A percentile compares a stretch with the other conserved stretches of the same genome.
phyloP scores from a whole-genome alignment of 495 filamentous ascomycete genomes.

The Hypoxylon fragiforme region DNA sequence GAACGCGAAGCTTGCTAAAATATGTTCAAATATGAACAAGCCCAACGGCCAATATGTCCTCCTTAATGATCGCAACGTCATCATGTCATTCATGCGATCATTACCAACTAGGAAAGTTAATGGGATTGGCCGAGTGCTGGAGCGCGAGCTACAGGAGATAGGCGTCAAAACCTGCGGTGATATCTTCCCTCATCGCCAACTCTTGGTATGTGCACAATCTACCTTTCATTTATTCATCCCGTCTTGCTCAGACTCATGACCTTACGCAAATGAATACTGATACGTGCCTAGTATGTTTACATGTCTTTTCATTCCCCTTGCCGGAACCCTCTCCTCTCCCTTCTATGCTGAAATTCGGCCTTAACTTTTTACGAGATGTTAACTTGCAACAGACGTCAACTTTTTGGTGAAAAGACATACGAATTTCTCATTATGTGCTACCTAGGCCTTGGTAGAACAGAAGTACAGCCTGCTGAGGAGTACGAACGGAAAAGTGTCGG shows the following conservation, averaged over 20 bases:
- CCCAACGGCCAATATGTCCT: slow-evolving; percentile 90
- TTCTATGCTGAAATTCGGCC: not conserved
- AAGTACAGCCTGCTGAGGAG: slow-evolving; percentile 82
- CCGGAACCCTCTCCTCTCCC: no score
- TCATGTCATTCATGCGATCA: slow-evolving; percentile 83
- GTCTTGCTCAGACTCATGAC: no score
- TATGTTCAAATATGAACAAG: slow-evolving; percentile 92
- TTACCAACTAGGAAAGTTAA: slow-evolving; percentile 90
- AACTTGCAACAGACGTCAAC: slow-evolving; percentile 42
- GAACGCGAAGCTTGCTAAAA: slow-evolving; percentile 93
- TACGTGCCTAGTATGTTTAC: slow-evolving; percentile 16
- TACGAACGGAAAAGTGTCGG: slow-evolving; percentile 93
- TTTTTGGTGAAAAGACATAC: slow-evolving; percentile 92
- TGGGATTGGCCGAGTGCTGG: slow-evolving; percentile 89
- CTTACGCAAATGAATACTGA: slow-evolving; percentile 6
- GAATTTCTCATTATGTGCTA: slow-evolving; percentile 83
- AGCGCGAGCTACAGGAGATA: slow-evolving; percentile 86
- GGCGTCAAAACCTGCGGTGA: slow-evolving; percentile 90
- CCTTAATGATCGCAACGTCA: slow-evolving; percentile 66
- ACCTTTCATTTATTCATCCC: slow-evolving; percentile 2
- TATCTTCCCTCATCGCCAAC: slow-evolving; percentile 74
- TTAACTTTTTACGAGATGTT: not conserved
- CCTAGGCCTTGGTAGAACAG: slow-evolving; percentile 86
- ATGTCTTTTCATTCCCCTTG: slow-evolving; percentile 1
- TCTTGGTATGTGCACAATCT: slow-evolving; percentile 49